phyloP scores from a whole-genome alignment of 495 filamentous ascomycete genomes.

The Penicillium fimorum region DNA sequence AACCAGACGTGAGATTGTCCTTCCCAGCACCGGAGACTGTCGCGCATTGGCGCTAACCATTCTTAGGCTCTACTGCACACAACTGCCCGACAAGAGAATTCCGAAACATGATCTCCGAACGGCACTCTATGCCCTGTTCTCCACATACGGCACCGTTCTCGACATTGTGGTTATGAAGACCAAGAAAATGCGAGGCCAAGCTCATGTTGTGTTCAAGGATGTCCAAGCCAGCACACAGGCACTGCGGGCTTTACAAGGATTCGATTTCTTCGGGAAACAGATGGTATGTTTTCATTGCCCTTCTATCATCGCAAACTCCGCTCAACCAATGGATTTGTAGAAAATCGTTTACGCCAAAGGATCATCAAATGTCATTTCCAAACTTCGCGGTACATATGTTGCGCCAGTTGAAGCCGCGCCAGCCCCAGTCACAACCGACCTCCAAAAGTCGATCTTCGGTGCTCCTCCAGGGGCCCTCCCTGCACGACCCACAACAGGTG shows the following conservation, averaged over 20 bases:
- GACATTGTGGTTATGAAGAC: slow-evolving; percentile 92
- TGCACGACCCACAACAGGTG: slow-evolving; percentile 38
- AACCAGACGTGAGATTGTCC: slow-evolving; percentile 67
- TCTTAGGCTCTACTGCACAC: slow-evolving; percentile 77
- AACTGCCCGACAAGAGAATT: slow-evolving; percentile 75
- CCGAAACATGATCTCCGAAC: slow-evolving; percentile 79
- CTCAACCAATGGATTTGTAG: slow-evolving; percentile 41
- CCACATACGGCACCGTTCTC: slow-evolving; percentile 88
- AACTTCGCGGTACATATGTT: slow-evolving; percentile 85
- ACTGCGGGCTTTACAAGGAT: slow-evolving; percentile 81
- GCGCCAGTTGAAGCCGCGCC: slow-evolving; percentile 54
- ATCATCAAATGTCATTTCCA: slow-evolving; percentile 80
- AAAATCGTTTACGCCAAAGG: slow-evolving; percentile 85
- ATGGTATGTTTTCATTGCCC: slow-evolving; percentile 59
- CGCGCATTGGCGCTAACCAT: slow-evolving; percentile 28
- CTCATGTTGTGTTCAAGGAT: slow-evolving; percentile 88
- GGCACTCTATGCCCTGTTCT: slow-evolving; percentile 87
- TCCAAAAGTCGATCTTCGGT: slow-evolving; percentile 81
- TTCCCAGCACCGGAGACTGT: slow-evolving; percentile 14
- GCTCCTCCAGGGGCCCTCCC: slow-evolving; percentile 55
- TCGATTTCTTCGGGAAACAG: slow-evolving; percentile 81
- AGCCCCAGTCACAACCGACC: slow-evolving; percentile 63
- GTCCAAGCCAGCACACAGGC: slow-evolving; percentile 84
- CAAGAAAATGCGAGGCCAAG: slow-evolving; percentile 89
- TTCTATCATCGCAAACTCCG: background rate